phyloP scores from a whole-genome alignment of 768 basidiomycete genomes.

The Suillus americanus region DNA sequence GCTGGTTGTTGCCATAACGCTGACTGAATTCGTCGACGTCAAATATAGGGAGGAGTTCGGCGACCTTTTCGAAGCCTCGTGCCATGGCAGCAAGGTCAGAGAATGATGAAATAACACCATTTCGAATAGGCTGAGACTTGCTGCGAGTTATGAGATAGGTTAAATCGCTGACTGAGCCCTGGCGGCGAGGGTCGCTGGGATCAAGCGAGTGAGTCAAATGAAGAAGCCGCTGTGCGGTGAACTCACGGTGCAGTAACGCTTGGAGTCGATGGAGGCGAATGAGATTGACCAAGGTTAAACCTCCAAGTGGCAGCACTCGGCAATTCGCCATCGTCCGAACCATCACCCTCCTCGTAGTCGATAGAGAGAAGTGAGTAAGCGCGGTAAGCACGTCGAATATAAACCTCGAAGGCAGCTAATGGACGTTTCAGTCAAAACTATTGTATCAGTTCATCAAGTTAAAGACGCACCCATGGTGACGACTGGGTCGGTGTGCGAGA shows the following conservation, averaged over 20 bases:
- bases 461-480: conserved; percentile 71
- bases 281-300: conserved; percentile 90
- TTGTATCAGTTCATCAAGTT: neutral
- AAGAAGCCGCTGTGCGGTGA: neutral
- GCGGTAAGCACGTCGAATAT: conserved; percentile 92
- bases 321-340: conserved; percentile 77
- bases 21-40: conserved; percentile 69
- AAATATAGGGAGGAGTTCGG: conserved; percentile 71
- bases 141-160: conserved; percentile 87
- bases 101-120: conserved; percentile 91
- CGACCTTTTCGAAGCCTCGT: conserved; percentile 74
- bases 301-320: conserved; percentile 87
- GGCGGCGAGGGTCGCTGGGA: conserved; percentile 62
- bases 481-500: conserved; percentile 82
- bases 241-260: conserved; percentile 44
- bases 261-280: conserved; percentile 85
- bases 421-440: neutral
- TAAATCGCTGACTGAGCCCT: conserved; percentile 93
- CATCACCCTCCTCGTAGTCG: conserved; percentile 93
- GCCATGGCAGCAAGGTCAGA: conserved; percentile 66
- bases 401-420: conserved; percentile 91
- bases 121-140: conserved; percentile 86
- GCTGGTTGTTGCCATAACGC: conserved; percentile 72
- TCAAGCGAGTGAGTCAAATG: conserved; percentile 11
- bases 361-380: conserved; percentile 90